Evolutionary conservation across 768 basidiomycete genomes (phyloP).

Genomic region (Phaffia tasmanica): DNA sequence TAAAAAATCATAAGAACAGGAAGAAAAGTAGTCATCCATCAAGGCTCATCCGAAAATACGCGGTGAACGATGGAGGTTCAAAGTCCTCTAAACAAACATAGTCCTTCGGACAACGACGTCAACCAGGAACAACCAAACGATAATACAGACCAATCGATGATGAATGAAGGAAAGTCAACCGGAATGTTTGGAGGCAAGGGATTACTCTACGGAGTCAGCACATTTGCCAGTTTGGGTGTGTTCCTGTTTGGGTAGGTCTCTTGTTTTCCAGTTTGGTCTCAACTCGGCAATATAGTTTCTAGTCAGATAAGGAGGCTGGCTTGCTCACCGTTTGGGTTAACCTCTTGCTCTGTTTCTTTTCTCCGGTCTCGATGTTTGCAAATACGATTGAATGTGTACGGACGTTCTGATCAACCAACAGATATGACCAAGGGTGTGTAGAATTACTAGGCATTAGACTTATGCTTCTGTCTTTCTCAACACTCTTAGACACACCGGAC

Average conservation of each 20-base stretch:
- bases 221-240: conserved; percentile 20
- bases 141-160: no score
- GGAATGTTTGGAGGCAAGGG: conserved; percentile 1
- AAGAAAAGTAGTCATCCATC: no score
- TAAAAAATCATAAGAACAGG: no score
- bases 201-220: conserved; percentile 8
- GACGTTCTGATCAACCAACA: not conserved
- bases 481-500: not conserved
- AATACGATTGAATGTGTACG: not conserved
- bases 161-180: no score
- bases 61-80: no score
- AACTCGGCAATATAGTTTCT: not conserved
- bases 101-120: no score
- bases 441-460: not conserved
- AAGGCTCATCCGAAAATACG: no score
- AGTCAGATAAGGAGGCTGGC: not conserved
- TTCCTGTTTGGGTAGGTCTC: conserved; percentile 10
- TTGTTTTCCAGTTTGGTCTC: not conserved
- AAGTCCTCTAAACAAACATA: no score
- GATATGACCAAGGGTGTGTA: conserved; percentile 20
- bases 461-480: not conserved
- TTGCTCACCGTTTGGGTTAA: not conserved
- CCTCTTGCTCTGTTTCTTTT: not conserved
- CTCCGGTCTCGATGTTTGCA: not conserved
- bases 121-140: no score